Percentiles rank a stretch among this genome's conserved stretches.
Conservation (phyloP, 768 basidiomycete genomes). For the Dioszegia crocea region DNA sequence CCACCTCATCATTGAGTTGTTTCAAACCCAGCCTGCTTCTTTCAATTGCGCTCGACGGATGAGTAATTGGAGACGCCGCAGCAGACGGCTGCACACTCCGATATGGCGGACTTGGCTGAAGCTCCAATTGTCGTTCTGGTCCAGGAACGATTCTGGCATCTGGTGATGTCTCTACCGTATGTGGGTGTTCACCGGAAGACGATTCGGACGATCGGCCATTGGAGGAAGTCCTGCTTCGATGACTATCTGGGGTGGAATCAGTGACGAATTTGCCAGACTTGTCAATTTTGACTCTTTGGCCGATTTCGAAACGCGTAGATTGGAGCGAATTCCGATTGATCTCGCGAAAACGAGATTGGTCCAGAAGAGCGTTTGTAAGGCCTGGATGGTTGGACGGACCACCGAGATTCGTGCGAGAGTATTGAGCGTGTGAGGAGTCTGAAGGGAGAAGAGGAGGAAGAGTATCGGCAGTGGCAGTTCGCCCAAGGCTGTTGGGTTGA, state of each 20-base stretch:
- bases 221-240: background rate
- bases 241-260: conserved; percentile 21
- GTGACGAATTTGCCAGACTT: conserved; percentile 57
- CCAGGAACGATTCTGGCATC: background rate
- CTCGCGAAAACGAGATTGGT: conserved; percentile 63
- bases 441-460: background rate
- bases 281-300: conserved; percentile 59
- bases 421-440: background rate
- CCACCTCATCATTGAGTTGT: conserved; percentile 67
- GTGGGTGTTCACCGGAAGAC: background rate
- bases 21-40: conserved; percentile 64
- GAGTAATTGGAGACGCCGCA: background rate
- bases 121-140: background rate
- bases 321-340: conserved; percentile 59
- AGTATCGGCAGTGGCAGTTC: background rate
- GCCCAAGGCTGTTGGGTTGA: background rate
- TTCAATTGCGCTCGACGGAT: conserved; percentile 44
- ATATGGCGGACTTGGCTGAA: conserved; percentile 11
- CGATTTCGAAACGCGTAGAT: conserved; percentile 51
- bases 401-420: background rate
- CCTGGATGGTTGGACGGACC: background rate
- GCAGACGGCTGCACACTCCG: conserved; percentile 6
- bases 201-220: background rate
- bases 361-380: conserved; percentile 1
- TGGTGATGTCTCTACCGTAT: background rate